Evolutionary conservation across 495 filamentous ascomycete genomes (phyloP), one percentile per base, ranked within the genome.

Genomic region (Bacidia rubella): DNA sequence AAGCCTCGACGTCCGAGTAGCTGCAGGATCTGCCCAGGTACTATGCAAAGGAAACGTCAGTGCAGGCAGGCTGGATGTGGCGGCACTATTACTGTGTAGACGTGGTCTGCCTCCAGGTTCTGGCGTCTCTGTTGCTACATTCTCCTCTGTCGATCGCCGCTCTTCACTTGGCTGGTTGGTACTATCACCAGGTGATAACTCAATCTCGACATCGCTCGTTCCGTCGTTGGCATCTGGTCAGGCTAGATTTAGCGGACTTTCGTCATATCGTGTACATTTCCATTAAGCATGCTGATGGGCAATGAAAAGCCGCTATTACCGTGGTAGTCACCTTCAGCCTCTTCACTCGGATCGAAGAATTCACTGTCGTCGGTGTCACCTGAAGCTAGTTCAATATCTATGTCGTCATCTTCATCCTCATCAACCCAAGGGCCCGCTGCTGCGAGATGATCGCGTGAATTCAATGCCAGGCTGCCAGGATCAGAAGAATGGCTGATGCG

Each of bases 341-440:
- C 68, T 22, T 57, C 61, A 52, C 56, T 56, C 23, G 57, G 54
- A 17, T 64, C 57, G 29, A 63, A 55, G 39, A 61, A 60, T n/a
- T 63, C 62, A 50, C 54, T 55, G 49, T 70, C 62, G 54, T 69
- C 62, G 23, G 62, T 60, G 47, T 74, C 71, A 55, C 65, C 57
- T 57, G 63, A 48, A 55, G 65, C 52, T 47, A 63, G 66, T 52
- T 65, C 68, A 60, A 55, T 70, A 56, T 67, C 75, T 70, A 68
- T 74, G 60, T 76, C 74, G 54, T 73, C 66, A 58, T 78, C 71
- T 29, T 72, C 70, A 17, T 73, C 71, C 11, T 69, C 58, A 23
- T 58, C 60, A 25, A 70, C 60, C 68, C 65, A 72, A 52, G 74
- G 70, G 45, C 57, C 58, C 44, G 70, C 66, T 3, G 41, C 56